Base-by-base conservation (phyloP, 352 stramenopile species). In the Peronospora belbahrii region DNA sequence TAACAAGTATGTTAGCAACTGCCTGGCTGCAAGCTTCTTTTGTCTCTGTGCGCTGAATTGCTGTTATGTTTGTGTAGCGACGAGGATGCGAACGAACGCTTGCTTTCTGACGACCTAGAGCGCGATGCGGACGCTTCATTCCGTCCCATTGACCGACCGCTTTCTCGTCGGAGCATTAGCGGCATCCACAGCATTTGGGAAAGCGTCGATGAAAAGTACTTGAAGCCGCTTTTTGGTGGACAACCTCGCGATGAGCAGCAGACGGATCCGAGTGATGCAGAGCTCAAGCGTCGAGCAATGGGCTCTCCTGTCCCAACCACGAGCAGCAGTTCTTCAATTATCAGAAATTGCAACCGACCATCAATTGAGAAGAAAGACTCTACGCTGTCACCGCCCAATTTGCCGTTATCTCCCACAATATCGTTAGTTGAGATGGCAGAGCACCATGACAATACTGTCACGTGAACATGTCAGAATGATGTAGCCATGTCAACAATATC, bases 151-250 rank as follows among this genome's bases (percentile, higher is more conserved):
- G 63, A 67, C 20, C 59, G 52, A 2, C 49, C 40, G 3, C 15
- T 39, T n/a, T 13, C 45, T 42, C 68, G 59, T 17, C 70, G 54
- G 27, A 59, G 57, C 4, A 63, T 59, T 19, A 68, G 48, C 11
- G 74, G 75, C 28, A 83, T 89, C 23, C 72, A 84, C 40, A 60
- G 65, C 6, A 36, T 79, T 2, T 88, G 77, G 77, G 67, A 83
- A 32, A 58, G 54, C 2, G 28, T 88, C 23, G 77, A 88, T 48
- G 77, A 83, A 33, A 74, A 72, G 51, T 85, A 85, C 37, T 52
- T 88, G 20, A 88, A 87, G 62, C 77, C 77, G 2, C 23, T 83
- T 9, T 85, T 88, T 48, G 77, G 77, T 15, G 73, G 73, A 11
- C 55, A 53, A 45, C 56, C 64, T 22, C 64, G 64, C 3, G 60